These are phyloP conservation scores for Mycena capillaripes DNA, from an alignment of 768 basidiomycete genomes.

Conservation along the genomic window DNA sequence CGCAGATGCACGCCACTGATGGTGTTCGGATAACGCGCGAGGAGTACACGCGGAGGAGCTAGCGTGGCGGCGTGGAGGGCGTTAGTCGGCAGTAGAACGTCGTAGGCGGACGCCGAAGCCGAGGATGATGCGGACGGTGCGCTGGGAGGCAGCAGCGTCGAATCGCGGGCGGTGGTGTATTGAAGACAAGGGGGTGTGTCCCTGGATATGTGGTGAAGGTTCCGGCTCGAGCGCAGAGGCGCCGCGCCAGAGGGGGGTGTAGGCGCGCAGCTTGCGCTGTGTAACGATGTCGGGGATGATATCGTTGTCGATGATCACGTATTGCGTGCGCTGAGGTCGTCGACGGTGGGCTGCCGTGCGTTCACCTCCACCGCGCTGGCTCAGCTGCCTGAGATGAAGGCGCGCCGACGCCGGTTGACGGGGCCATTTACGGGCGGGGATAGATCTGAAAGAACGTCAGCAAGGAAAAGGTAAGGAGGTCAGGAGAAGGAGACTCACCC, in stretches of 20 bases:
- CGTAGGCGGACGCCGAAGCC: not conserved
- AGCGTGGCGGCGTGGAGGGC: not conserved
- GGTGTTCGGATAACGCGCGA: too few species aligned
- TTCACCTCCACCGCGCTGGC: slow-evolving; percentile 45
- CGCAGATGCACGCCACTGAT: too few species aligned
- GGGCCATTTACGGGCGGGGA: not conserved
- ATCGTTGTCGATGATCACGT: slow-evolving; percentile 62
- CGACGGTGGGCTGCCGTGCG: slow-evolving; percentile 62
- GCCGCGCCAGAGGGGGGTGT: slow-evolving; percentile 76
- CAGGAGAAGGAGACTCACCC: too few species aligned
- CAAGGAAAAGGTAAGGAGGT: too few species aligned
- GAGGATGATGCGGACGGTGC: not conserved
- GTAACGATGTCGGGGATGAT: slow-evolving; percentile 57
- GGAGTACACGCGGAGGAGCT: not conserved
- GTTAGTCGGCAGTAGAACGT: not conserved
- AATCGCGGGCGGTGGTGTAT: slow-evolving; percentile 42
- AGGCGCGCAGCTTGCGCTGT: slow-evolving; percentile 65
- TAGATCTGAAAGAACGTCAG: too few species aligned
- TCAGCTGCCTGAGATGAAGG: slow-evolving; percentile 45
- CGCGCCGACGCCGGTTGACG: not conserved
- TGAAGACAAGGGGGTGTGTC: slow-evolving; percentile 22
- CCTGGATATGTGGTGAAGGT: slow-evolving; percentile 32
- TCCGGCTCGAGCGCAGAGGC: slow-evolving; percentile 69
- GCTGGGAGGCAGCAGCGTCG: slow-evolving; percentile 23
- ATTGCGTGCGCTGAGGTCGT: too few species aligned